Evolutionary conservation across 2,329 filamentous ascomycete genomes (phyloP), one percentile per base, ranked within the genome.

Genomic region (Penicillium freii): DNA sequence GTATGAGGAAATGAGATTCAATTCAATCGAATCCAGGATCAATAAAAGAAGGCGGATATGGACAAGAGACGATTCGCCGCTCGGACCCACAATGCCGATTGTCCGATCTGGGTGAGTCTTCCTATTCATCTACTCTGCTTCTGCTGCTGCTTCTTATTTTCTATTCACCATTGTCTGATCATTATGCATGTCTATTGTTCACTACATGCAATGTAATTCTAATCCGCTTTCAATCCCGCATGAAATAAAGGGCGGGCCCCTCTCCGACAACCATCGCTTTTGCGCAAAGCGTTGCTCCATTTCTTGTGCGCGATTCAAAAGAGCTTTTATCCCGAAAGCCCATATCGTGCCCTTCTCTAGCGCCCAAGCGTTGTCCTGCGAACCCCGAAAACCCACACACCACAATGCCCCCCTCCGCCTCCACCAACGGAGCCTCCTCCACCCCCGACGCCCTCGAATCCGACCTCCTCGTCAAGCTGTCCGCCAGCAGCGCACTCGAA

Each of bases 401-500:
- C 50, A 57, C 39, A 53, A 59, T 64, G 64, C 57, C 66, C 27
- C 62, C 64, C 60, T 57, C 67, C 44, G 60, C 64, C 51, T 60
- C 62, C 57, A 56, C 59, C 56, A 60, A 60, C 40, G 54, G 58
- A 44, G 52, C 54, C 36, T 60, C 62, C 57, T 53, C 70, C 60
- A 71, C 72, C 60, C 73, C 79, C 56, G 75, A 78, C 61, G 70
- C 75, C 53, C 72, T 73, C 52, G 72, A 75, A 69, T 67, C 70
- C 57, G 66, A 72, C 59, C 68, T 73, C 64, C 67, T 78, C 68
- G 68, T 73, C 67, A 78, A 75, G 42, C 80, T 85, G 40, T 75
- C 78, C 49, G 69, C 73, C 60, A 75, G 76, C 34, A 74, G 76
- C 65, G 78, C 80, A 53, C 80, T 86, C 62, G 78, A 80, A 66